These are phyloP conservation scores for Rubia peregrina DNA, from an alignment of 305 asterid genomes.

Conservation along the genomic window DNA sequence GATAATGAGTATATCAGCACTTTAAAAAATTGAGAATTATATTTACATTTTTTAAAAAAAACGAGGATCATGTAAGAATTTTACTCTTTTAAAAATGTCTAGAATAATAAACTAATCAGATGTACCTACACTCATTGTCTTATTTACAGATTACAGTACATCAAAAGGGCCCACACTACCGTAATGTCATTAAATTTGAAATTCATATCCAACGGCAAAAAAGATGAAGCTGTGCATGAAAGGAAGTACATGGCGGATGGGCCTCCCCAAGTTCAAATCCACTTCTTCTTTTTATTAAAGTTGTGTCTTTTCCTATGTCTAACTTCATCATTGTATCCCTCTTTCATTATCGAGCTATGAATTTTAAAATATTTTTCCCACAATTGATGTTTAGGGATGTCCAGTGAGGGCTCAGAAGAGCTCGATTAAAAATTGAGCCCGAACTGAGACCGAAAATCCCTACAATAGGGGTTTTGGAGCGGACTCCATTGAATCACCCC, in stretches of 20 bases:
- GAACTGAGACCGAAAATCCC: too few species aligned
- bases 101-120: neutral
- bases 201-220: slow-evolving; percentile 10
- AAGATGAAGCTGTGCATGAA: slow-evolving; percentile 26
- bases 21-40: too few species aligned
- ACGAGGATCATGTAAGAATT: too few species aligned
- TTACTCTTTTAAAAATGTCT: too few species aligned
- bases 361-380: slow-evolving; percentile 8
- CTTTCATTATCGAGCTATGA: slow-evolving; percentile 28
- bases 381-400: slow-evolving; percentile 15
- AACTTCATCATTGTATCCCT: neutral
- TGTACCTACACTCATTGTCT: neutral
- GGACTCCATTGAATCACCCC: too few species aligned
- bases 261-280: slow-evolving; percentile 13
- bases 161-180: neutral
- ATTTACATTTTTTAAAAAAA: too few species aligned
- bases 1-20: too few species aligned
- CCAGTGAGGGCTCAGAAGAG: too few species aligned
- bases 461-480: too few species aligned
- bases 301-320: slow-evolving; percentile 31
- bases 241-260: neutral
- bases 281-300: slow-evolving; percentile 18
- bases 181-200: neutral
- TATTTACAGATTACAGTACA: neutral
- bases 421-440: too few species aligned